These are phyloP conservation scores for Botrytis porri DNA, from an alignment of 2,329 filamentous ascomycete genomes.

Conservation along the genomic window DNA sequence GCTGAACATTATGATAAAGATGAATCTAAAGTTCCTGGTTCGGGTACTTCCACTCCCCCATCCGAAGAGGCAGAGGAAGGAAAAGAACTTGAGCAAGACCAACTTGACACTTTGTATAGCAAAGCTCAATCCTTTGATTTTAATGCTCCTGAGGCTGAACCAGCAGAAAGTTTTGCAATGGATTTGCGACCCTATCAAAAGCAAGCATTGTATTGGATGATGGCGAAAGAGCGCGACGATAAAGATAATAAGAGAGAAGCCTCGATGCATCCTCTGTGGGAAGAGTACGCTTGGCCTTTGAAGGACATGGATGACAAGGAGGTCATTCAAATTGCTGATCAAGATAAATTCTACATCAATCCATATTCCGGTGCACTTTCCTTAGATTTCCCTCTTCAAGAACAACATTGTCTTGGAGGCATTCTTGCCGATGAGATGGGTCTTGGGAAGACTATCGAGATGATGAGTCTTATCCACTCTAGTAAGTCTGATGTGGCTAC, in stretches of 20 bases:
- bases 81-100: conserved; percentile 88
- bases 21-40: conserved; percentile 39
- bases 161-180: conserved; percentile 78
- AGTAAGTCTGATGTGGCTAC: conserved; percentile 61
- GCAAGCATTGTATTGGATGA: conserved; percentile 95
- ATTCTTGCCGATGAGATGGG: conserved; percentile 98
- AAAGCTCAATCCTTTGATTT: conserved; percentile 98
- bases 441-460: conserved; percentile 96
- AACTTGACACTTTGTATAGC: conserved; percentile 88
- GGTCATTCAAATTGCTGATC: conserved; percentile 61
- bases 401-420: conserved; percentile 91
- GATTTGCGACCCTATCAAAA: conserved; percentile 88
- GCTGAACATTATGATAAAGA: conserved; percentile 72
- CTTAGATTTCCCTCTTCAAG: conserved; percentile 85
- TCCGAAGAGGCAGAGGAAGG: conserved; percentile 71
- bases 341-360: conserved; percentile 86
- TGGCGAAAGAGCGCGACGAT: conserved; percentile 83
- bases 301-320: conserved; percentile 84
- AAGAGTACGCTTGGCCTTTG: conserved; percentile 86
- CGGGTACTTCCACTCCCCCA: conserved; percentile 45
- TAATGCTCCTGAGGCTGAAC: conserved; percentile 80
- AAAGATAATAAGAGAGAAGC: conserved; percentile 62
- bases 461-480: conserved; percentile 89
- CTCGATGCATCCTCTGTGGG: conserved; percentile 97
- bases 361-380: conserved; percentile 95